These are phyloP conservation scores for Domatiomyces catenatus DNA, from an alignment of 2,329 filamentous ascomycete genomes.

Conservation along the genomic window DNA sequence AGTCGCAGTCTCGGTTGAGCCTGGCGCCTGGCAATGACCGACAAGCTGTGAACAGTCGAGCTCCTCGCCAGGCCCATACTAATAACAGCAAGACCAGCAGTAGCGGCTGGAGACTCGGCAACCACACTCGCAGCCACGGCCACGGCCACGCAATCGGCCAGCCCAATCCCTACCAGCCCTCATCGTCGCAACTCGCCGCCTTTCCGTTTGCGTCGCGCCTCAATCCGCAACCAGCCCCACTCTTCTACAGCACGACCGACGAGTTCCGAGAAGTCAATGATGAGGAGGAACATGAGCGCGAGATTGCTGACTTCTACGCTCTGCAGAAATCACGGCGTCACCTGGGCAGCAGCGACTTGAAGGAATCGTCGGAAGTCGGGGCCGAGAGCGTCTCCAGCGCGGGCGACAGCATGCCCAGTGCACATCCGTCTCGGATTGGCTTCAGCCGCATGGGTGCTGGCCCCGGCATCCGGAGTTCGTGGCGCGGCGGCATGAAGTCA, in stretches of 20 bases:
- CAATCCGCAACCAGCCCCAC: slow-evolving; percentile 58
- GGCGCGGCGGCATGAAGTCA: slow-evolving; percentile 34
- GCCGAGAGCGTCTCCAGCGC: slow-evolving; percentile 46
- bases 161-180: slow-evolving; percentile 61
- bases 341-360: slow-evolving; percentile 67
- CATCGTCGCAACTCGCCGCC: slow-evolving; percentile 53
- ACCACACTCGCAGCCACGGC: slow-evolving; percentile 11
- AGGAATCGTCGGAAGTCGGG: slow-evolving; percentile 73
- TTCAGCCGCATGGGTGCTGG: slow-evolving; percentile 27
- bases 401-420: slow-evolving; percentile 36
- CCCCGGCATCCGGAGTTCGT: slow-evolving; percentile 42
- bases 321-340: slow-evolving; percentile 78
- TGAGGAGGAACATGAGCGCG: slow-evolving; percentile 73
- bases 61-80: slow-evolving; percentile 25
- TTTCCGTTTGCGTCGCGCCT: slow-evolving; percentile 71
- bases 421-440: slow-evolving; percentile 19
- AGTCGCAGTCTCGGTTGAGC: slow-evolving; percentile 83
- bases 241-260: slow-evolving; percentile 87
- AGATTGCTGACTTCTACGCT: slow-evolving; percentile 87
- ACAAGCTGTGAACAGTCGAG: slow-evolving; percentile 33
- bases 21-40: slow-evolving; percentile 45
- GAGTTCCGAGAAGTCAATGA: slow-evolving; percentile 89
- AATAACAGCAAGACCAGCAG: slow-evolving; percentile 4
- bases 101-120: not conserved
- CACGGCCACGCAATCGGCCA: not conserved